A percentile compares a stretch with the other conserved stretches of the same genome.
phyloP scores from a whole-genome alignment of 306 rosid genomes.

The Prunus salicina region DNA sequence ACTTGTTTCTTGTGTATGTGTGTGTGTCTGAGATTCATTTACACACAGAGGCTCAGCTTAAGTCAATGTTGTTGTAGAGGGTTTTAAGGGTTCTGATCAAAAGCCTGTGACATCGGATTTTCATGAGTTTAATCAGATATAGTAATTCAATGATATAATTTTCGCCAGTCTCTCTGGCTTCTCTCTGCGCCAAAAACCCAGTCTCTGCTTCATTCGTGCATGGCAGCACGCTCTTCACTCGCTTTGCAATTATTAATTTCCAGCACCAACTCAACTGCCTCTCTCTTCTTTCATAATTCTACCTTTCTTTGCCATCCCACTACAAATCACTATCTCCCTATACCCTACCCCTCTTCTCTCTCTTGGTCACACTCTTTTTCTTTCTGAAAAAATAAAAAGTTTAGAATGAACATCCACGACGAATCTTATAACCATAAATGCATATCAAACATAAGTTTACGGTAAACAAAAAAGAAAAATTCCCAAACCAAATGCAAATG shows the following conservation, averaged over 20 bases:
- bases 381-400: too few species aligned
- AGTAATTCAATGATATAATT: constrained; percentile 33
- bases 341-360: too few species aligned
- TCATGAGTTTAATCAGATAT: constrained; percentile 34
- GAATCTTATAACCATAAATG: too few species aligned
- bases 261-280: constrained; percentile 41
- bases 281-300: constrained; percentile 47
- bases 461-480: too few species aligned
- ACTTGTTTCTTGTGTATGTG: not conserved
- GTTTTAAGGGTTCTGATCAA: constrained; percentile 3
- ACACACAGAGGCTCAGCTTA: not conserved
- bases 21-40: not conserved
- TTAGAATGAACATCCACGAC: too few species aligned
- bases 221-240: constrained; percentile 46
- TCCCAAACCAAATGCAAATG: too few species aligned
- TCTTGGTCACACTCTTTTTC: too few species aligned
- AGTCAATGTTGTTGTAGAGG: not conserved
- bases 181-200: constrained; percentile 30
- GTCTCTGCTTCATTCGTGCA: constrained; percentile 46
- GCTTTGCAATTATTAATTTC: constrained; percentile 41
- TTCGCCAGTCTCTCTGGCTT: not conserved
- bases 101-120: constrained; percentile 17
- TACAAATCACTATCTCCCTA: constrained; percentile 25
- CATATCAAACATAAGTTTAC: too few species aligned
- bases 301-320: constrained; percentile 41